A percentile compares a stretch with the other conserved stretches of the same genome.
phyloP scores from a whole-genome alignment of 2,329 filamentous ascomycete species.

The Didymella lethalis region DNA sequence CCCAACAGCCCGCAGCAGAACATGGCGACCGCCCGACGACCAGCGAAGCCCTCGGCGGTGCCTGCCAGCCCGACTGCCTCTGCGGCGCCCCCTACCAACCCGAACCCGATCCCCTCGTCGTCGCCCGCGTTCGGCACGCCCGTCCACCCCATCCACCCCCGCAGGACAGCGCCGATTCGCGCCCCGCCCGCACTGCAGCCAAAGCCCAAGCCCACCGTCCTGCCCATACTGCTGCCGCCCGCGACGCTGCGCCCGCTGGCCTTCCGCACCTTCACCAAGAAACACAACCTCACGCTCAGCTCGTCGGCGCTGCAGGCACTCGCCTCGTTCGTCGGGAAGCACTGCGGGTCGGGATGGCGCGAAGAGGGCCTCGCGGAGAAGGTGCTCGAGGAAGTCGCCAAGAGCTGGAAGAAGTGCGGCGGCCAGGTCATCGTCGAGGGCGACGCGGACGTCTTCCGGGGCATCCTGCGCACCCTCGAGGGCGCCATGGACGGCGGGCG shows the following conservation, averaged over 20 bases:
- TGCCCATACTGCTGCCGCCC: slow-evolving; percentile 89
- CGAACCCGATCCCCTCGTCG: slow-evolving; percentile 79
- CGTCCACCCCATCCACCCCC: slow-evolving; percentile 74
- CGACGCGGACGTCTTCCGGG: slow-evolving; percentile 71
- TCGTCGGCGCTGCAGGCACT: slow-evolving; percentile 85
- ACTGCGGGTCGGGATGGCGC: slow-evolving; percentile 95
- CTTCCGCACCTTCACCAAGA: slow-evolving; percentile 96
- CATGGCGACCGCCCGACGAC: slow-evolving; percentile 43
- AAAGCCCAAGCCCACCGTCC: slow-evolving; percentile 66
- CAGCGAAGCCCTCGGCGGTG: slow-evolving; percentile 42
- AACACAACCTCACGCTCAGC: slow-evolving; percentile 91
- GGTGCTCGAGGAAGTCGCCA: slow-evolving; percentile 89
- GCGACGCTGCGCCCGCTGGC: slow-evolving; percentile 87
- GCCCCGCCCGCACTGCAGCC: slow-evolving; percentile 60
- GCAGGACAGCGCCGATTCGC: slow-evolving; percentile 51
- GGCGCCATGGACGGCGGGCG: slow-evolving; percentile 88
- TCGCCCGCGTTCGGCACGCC: slow-evolving; percentile 92
- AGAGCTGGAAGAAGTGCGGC: slow-evolving; percentile 88
- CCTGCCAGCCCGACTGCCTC: no score
- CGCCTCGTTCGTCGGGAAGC: slow-evolving; percentile 87
- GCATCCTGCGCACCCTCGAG: slow-evolving; percentile 84
- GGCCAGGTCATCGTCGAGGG: slow-evolving; percentile 93
- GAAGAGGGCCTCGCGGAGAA: slow-evolving; percentile 93
- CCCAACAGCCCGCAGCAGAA: not conserved
- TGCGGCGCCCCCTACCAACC: no score